Conservation (phyloP, 768 basidiomycete species). For the Kondoa subrosea region DNA sequence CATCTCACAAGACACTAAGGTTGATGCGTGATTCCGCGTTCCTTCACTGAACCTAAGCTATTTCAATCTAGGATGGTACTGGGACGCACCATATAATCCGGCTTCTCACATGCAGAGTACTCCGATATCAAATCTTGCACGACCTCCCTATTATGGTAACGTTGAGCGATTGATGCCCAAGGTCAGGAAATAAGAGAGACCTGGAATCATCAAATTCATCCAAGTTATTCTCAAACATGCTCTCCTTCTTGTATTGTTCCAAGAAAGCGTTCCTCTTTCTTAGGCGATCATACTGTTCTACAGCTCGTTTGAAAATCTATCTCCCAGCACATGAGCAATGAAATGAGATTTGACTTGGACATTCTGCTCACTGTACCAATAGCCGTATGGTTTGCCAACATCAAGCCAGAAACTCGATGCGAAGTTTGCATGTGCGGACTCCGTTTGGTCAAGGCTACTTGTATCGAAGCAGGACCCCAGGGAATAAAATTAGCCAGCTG, state of each 20-base stretch:
- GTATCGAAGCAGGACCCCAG: conserved; percentile 96
- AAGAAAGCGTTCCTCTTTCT: conserved; percentile 79
- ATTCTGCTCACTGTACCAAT: conserved; percentile 61
- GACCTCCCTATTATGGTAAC: conserved; percentile 43
- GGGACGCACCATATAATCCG: conserved; percentile 76
- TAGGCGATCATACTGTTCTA: conserved; percentile 83
- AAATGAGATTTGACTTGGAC: too few species aligned
- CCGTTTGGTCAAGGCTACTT: conserved; percentile 81
- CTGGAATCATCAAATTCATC: conserved; percentile 97
- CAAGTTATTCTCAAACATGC: conserved; percentile 78
- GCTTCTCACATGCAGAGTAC: conserved; percentile 88
- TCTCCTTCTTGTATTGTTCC: conserved; percentile 94
- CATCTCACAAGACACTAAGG: too few species aligned
- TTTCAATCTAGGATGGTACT: background rate
- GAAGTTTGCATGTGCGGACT: conserved; percentile 75
- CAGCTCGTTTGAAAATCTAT: conserved; percentile 84
- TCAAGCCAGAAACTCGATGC: conserved; percentile 90
- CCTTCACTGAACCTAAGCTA: background rate
- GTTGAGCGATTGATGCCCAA: background rate
- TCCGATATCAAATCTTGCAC: conserved; percentile 78
- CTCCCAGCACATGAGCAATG: background rate
- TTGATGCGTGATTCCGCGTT: background rate
- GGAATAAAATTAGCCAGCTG: conserved; percentile 96
- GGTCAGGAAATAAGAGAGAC: conserved; percentile 34
- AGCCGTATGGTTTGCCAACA: conserved; percentile 99